Conservation (phyloP, 192 early-diverging fungal genomes). For the Umbelopsis sp. region DNA sequence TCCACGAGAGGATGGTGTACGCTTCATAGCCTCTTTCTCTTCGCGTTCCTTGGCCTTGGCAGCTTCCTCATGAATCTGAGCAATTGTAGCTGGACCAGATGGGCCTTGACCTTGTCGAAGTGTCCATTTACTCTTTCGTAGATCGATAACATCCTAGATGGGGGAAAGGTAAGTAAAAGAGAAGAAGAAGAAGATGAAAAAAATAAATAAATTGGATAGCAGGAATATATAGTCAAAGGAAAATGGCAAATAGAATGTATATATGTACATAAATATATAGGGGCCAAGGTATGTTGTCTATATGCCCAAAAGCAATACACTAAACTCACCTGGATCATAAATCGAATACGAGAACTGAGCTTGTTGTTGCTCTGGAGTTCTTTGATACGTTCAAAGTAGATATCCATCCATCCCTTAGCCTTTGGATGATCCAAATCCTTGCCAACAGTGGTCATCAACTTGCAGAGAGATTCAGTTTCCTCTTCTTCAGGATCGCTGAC, state of each 20-base stretch:
- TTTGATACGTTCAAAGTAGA: slow-evolving; percentile 84
- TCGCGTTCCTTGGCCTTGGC: slow-evolving; percentile 63
- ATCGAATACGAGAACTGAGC: slow-evolving; percentile 87
- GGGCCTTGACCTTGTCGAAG: slow-evolving; percentile 52
- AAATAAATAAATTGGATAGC: too few relatives aligned
- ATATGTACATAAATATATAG: background rate
- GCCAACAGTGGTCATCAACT: slow-evolving; percentile 90
- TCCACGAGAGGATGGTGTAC: slow-evolving; percentile 62
- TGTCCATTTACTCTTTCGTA: slow-evolving; percentile 75
- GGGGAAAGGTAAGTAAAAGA: too few relatives aligned
- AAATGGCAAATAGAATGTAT: too few relatives aligned
- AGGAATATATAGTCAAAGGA: too few relatives aligned
- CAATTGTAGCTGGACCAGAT: slow-evolving; percentile 92
- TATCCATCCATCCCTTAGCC: slow-evolving; percentile 70
- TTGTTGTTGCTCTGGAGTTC: slow-evolving; percentile 69
- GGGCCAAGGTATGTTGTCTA: background rate
- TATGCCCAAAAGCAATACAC: background rate
- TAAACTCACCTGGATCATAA: slow-evolving; percentile 70
- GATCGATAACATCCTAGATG: slow-evolving; percentile 57
- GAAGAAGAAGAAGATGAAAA: too few relatives aligned
- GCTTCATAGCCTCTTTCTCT: slow-evolving; percentile 72
- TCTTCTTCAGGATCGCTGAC: slow-evolving; percentile 87
- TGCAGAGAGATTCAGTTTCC: slow-evolving; percentile 91
- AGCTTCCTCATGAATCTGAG: slow-evolving; percentile 83
- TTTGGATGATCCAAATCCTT: slow-evolving; percentile 70